Conservation (phyloP, 164 flowering plant species). For the Malania oleifera region DNA sequence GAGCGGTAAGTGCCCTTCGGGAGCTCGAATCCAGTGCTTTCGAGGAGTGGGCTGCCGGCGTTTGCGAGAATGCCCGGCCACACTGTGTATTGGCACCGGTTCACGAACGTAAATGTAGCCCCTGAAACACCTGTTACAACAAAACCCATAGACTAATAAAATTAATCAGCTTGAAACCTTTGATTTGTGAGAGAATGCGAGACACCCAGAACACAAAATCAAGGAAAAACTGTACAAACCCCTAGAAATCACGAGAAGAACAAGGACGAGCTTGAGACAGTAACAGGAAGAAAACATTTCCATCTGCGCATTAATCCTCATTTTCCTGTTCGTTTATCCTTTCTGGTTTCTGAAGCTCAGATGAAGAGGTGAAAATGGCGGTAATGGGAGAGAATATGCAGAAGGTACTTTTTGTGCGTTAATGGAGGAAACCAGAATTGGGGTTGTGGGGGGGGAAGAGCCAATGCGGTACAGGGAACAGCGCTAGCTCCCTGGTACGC, state of each 20-base stretch:
- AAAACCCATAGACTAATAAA: neutral
- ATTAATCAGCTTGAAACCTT: neutral
- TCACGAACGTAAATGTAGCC: slow-evolving; percentile 53
- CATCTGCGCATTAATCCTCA: too few relatives aligned
- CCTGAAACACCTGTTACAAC: slow-evolving; percentile 27
- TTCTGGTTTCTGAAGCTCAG: too few relatives aligned
- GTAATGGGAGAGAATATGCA: too few relatives aligned
- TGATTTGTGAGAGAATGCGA: neutral
- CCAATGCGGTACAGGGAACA: too few relatives aligned
- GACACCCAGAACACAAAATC: slow-evolving; percentile 4
- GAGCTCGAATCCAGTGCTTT: slow-evolving; percentile 60
- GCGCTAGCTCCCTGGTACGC: too few relatives aligned
- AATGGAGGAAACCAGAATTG: too few relatives aligned
- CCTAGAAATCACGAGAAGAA: neutral
- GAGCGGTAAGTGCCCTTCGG: slow-evolving; percentile 29
- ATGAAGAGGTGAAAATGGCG: too few relatives aligned
- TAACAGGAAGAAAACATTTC: slow-evolving; percentile 3
- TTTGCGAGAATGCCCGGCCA: slow-evolving; percentile 74
- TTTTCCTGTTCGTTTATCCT: too few relatives aligned
- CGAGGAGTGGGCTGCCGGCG: slow-evolving; percentile 44
- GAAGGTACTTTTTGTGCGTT: too few relatives aligned
- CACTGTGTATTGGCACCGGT: slow-evolving; percentile 59
- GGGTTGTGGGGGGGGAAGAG: neutral
- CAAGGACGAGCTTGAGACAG: neutral
- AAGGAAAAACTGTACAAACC: neutral